These are phyloP conservation scores for Lentinula lateritia DNA, from an alignment of 768 basidiomycete species.

Conservation along the genomic window DNA sequence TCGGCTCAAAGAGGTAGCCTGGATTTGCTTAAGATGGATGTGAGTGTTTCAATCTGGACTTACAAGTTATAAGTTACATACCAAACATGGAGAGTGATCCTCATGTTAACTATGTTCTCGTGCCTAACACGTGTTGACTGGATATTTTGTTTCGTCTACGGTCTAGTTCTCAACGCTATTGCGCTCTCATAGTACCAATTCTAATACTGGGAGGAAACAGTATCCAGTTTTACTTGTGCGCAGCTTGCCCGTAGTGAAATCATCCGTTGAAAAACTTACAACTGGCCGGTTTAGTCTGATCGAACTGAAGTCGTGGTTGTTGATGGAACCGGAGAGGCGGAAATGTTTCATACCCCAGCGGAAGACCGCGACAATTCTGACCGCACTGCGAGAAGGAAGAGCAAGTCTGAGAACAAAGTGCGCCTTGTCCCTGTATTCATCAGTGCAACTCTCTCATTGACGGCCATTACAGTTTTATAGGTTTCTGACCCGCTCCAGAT, in stretches of 20 bases:
- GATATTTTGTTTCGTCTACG: conserved; percentile 6
- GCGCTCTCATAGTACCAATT: conserved; percentile 27
- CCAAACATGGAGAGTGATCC: conserved; percentile 9
- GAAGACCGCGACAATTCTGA: conserved; percentile 23
- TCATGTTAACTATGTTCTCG: conserved; percentile 15
- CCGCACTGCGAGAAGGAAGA: conserved; percentile 33
- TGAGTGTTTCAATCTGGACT: conserved; percentile 16
- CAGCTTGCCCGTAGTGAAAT: not conserved
- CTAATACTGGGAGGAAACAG: not conserved
- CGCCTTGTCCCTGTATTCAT: conserved; percentile 11
- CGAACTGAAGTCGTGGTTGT: conserved; percentile 15
- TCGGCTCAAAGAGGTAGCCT: conserved; percentile 13
- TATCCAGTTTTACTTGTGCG: not conserved
- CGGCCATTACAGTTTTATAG: conserved; percentile 44
- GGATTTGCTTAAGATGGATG: conserved; percentile 24
- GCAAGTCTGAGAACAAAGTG: conserved; percentile 43
- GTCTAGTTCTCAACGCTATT: conserved; percentile 34
- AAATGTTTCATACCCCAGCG: conserved; percentile 17
- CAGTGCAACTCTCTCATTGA: conserved; percentile 4
- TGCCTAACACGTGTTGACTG: conserved; percentile 46
- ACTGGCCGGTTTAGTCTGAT: conserved; percentile 1
- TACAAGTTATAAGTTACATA: conserved; percentile 9
- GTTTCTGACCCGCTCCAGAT: conserved; percentile 53
- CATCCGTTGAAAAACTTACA: not conserved
- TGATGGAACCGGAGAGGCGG: conserved; percentile 24